phyloP scores from a whole-genome alignment of 2,329 filamentous ascomycete species.

The Hypoxylon sp. region DNA sequence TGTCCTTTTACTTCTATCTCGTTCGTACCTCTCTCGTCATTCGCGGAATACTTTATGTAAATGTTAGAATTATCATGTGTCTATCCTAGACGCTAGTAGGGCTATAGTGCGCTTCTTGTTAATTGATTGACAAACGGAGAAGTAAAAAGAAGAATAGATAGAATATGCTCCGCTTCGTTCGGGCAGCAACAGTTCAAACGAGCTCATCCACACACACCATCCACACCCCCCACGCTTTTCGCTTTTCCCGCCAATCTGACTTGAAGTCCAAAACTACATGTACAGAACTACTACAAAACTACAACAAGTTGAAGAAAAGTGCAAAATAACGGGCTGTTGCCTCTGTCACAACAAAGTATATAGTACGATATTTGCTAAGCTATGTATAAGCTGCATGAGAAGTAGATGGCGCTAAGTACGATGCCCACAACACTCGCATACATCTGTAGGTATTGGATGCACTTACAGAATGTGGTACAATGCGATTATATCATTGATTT shows the following conservation, averaged over 20 bases:
- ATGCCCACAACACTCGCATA: conserved; percentile 38
- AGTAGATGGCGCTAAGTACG: conserved; percentile 32
- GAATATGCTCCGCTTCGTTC: conserved; percentile 54
- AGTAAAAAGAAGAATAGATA: conserved; percentile 38
- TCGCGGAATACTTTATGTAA: conserved; percentile 28
- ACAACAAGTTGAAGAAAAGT: conserved; percentile 10
- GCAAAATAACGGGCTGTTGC: conserved; percentile 28
- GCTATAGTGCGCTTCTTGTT: conserved; percentile 47
- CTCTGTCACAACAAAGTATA: conserved; percentile 18
- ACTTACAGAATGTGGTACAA: conserved; percentile 26
- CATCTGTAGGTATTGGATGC: conserved; percentile 16
- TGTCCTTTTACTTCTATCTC: conserved; percentile 24
- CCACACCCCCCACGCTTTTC: conserved; percentile 41
- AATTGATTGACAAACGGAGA: conserved; percentile 51
- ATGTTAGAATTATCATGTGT: conserved; percentile 26
- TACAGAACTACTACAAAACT: neutral
- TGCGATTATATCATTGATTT: conserved; percentile 26
- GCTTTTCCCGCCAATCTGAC: conserved; percentile 40
- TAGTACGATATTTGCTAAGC: conserved; percentile 23
- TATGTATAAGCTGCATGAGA: conserved; percentile 29
- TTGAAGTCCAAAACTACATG: conserved; percentile 3
- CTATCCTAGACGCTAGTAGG: conserved; percentile 41
- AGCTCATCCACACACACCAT: conserved; percentile 48
- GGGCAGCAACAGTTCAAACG: conserved; percentile 59
- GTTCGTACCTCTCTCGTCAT: conserved; percentile 21